phyloP scores from a whole-genome alignment of 1,284 basidiomycete genomes.

The Puccinia polysora region DNA sequence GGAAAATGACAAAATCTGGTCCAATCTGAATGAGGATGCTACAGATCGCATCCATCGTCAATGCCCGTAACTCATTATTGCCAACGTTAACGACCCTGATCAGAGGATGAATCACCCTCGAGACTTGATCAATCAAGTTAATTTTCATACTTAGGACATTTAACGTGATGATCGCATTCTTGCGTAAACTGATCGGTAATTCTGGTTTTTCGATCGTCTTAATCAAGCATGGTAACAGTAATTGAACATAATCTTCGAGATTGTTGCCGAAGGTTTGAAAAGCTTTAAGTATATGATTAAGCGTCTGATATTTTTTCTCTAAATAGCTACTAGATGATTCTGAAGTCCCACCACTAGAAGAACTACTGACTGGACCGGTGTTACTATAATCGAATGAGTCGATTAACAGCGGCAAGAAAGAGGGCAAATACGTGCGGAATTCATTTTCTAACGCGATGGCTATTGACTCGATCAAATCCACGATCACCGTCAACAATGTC shows the following conservation, averaged over 20 bases:
- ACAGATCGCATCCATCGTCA: slow-evolving; percentile 90
- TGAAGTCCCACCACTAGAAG: slow-evolving; percentile 61
- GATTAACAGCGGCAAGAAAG: slow-evolving; percentile 81
- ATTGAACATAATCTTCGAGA: slow-evolving; percentile 95
- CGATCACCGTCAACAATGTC: slow-evolving; percentile 82
- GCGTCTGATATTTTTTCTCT: slow-evolving; percentile 65
- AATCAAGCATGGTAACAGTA: slow-evolving; percentile 92
- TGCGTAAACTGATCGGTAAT: slow-evolving; percentile 69
- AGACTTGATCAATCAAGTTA: slow-evolving; percentile 98
- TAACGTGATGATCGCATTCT: slow-evolving; percentile 83
- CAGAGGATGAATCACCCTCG: slow-evolving; percentile 91
- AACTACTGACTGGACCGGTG: slow-evolving; percentile 37
- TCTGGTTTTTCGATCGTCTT: slow-evolving; percentile 82
- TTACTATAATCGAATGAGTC: slow-evolving; percentile 67
- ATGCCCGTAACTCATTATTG: slow-evolving; percentile 71
- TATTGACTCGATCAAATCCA: slow-evolving; percentile 88
- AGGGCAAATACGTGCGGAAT: slow-evolving; percentile 95
- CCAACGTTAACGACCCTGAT: slow-evolving; percentile 78
- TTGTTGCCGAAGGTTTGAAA: slow-evolving; percentile 92
- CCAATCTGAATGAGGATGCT: slow-evolving; percentile 89
- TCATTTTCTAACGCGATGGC: slow-evolving; percentile 93
- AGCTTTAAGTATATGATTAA: slow-evolving; percentile 78
- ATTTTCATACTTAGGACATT: slow-evolving; percentile 86
- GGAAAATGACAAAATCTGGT: slow-evolving; percentile 93
- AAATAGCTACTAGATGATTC: slow-evolving; percentile 55